Base-by-base conservation (phyloP, 2,329 filamentous ascomycete species). In the Colletotrichum lindemuthianum region DNA sequence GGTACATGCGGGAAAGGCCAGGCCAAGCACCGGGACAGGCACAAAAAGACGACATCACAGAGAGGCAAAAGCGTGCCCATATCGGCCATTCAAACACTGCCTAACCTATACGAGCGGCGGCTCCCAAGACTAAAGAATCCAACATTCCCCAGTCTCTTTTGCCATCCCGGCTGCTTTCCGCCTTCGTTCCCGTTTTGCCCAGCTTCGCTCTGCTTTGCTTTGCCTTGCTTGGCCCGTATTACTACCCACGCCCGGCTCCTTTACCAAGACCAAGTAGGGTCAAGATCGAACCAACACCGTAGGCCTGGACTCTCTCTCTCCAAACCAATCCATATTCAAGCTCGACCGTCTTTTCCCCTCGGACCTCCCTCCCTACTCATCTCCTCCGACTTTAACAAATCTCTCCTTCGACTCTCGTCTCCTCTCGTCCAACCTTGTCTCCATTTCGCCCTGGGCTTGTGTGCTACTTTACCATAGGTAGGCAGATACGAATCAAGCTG, bases 341-440 rank as follows among this genome's bases (percentile, higher is more conserved):
- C n/a, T 45, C 43, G 15, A 8, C n/a, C 41, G 13, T 11, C 44
- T 15, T 33, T 36, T 41, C 34, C 60, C 36, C 63, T 61, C 63
- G 63, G 63, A 57, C 58, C 63, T 54, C 53, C 63, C 52, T 66
- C 53, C 48, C 43, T 64, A 48, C 48, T 48, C 56, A 34, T 55
- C 51, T 24, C 24, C 24, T 24, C 24, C 24, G 24, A 24, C 24
- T 24, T 24, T 24, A 24, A 24, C 24, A 5, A 24, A 53, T 50
- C 49, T 49, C 44, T 39, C 54, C 48, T 43, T 58, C 53, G 63
- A 56, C 45, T 39, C 54, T 45, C 50, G 51, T 61, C 51, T 61
- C 51, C 41, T 36, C 48, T 52, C 59, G 39, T 61, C 40, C 63
- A 61, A 61, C 63, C 63, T 61, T 36, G 34, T 24, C 24, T 50